Evolutionary conservation across 2,329 filamentous ascomycete species (phyloP).

Genomic region (Ascochyta koolunga): DNA sequence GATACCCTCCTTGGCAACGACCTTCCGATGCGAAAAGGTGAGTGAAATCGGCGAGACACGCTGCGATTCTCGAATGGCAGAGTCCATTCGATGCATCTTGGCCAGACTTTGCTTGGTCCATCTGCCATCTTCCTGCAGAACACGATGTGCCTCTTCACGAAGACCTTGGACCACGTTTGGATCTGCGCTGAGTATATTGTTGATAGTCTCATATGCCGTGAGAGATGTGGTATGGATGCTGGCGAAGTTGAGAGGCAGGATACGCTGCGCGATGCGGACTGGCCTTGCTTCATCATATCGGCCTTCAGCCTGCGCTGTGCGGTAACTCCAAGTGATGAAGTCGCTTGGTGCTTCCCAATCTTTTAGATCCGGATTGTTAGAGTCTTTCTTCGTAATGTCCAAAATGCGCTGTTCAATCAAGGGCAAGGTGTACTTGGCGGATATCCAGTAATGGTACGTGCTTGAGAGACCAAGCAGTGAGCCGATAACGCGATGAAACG

Average conservation of each 20-base stretch:
- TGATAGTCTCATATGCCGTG: conserved; percentile 54
- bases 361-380: conserved; percentile 51
- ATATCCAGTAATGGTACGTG: conserved; percentile 55
- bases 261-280: conserved; percentile 56
- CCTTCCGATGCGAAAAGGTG: conserved; percentile 56
- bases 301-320: conserved; percentile 56
- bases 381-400: conserved; percentile 53
- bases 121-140: conserved; percentile 42
- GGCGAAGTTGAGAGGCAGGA: conserved; percentile 64
- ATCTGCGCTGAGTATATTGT: neutral
- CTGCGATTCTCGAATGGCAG: conserved; percentile 61
- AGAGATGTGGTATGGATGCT: conserved; percentile 65
- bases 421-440: conserved; percentile 53
- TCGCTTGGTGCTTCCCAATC: conserved; percentile 58
- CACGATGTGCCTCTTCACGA: conserved; percentile 51
- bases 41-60: conserved; percentile 56
- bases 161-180: conserved; percentile 28
- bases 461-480: conserved; percentile 55
- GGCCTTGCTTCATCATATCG: conserved; percentile 54
- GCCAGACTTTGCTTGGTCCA: conserved; percentile 58
- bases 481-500: conserved; percentile 59
- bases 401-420: conserved; percentile 58
- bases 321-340: conserved; percentile 64
- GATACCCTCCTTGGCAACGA: conserved; percentile 73
- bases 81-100: conserved; percentile 56